Evolutionary conservation across 352 stramenopile genomes (phyloP).

Genomic region (Pythium brachiatum): DNA sequence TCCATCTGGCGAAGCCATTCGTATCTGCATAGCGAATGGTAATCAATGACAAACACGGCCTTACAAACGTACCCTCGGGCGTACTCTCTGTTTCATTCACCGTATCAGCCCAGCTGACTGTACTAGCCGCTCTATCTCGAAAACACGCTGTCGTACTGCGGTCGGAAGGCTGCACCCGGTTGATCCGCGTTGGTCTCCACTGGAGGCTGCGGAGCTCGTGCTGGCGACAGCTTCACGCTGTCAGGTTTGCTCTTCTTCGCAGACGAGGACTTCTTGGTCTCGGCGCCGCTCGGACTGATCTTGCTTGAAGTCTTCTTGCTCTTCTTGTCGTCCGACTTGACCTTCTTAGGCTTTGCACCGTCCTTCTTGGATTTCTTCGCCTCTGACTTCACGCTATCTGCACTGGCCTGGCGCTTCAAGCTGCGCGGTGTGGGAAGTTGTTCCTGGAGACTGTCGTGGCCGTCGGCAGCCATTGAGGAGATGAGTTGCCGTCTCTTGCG

Average conservation of each 20-base stretch:
- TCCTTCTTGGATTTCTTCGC: conserved; percentile 49
- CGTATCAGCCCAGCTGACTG: background rate
- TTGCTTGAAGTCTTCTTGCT: conserved; percentile 34
- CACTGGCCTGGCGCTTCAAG: conserved; percentile 16
- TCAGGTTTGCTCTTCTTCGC: conserved; percentile 15
- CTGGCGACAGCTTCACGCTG: conserved; percentile 10
- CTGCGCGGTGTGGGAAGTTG: conserved; percentile 3
- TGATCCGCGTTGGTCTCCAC: background rate
- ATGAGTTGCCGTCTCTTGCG: conserved; percentile 37
- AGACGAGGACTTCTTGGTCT: conserved; percentile 15
- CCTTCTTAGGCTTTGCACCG: conserved; percentile 34
- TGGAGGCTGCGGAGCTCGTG: background rate
- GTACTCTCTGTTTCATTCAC: conserved; percentile 2
- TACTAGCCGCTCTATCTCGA: conserved; percentile 30
- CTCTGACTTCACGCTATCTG: conserved; percentile 24
- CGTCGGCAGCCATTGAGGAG: conserved; percentile 12
- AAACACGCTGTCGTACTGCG: conserved; percentile 70
- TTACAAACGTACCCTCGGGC: background rate
- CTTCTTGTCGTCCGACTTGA: conserved; percentile 31
- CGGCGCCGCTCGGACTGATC: conserved; percentile 16
- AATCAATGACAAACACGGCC: background rate
- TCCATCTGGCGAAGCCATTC: background rate
- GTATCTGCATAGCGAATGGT: background rate
- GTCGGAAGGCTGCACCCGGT: conserved; percentile 31
- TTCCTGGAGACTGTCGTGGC: background rate